Evolutionary conservation across 257 asterid genomes (phyloP).

Genomic region (Eucommia ulmoides): DNA sequence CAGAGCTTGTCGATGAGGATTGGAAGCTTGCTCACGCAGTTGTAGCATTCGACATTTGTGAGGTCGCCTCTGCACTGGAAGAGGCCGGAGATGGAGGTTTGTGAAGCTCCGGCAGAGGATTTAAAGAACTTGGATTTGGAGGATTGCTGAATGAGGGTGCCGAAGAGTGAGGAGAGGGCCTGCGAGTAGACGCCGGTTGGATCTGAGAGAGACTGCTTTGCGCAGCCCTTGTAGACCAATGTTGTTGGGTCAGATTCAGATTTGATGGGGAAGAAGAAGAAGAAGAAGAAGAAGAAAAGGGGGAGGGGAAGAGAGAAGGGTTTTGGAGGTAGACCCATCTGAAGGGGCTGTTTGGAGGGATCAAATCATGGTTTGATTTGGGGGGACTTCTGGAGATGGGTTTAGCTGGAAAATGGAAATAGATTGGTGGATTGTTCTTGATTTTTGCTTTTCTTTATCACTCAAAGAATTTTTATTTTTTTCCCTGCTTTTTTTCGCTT

Average conservation of each 20-base stretch:
- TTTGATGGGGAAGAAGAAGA: background rate
- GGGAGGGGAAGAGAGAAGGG: background rate
- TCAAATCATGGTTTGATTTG: constrained; percentile 1
- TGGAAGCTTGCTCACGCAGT: constrained; percentile 2
- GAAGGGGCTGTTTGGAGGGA: background rate
- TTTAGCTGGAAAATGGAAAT: background rate
- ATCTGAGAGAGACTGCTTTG: background rate
- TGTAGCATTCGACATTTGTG: background rate
- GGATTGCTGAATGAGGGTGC: background rate
- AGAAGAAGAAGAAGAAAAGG: background rate
- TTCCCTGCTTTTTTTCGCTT: too few relatives aligned
- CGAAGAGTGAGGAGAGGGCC: background rate
- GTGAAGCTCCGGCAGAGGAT: background rate
- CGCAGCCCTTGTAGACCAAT: constrained; percentile 2
- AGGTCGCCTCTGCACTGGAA: constrained; percentile 2
- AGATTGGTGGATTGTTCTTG: background rate
- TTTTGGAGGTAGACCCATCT: background rate
- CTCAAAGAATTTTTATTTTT: too few relatives aligned
- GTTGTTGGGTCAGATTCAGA: background rate
- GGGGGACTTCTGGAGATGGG: background rate
- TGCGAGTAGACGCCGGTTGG: constrained; percentile 2
- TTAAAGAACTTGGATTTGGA: constrained; percentile 1
- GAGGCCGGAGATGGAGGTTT: background rate
- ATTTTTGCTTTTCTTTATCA: background rate
- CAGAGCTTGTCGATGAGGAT: constrained; percentile 1